A percentile compares a stretch with the other conserved stretches of the same genome.
Conservation (phyloP, 768 basidiomycete species). For the Hericium alpestre region DNA sequence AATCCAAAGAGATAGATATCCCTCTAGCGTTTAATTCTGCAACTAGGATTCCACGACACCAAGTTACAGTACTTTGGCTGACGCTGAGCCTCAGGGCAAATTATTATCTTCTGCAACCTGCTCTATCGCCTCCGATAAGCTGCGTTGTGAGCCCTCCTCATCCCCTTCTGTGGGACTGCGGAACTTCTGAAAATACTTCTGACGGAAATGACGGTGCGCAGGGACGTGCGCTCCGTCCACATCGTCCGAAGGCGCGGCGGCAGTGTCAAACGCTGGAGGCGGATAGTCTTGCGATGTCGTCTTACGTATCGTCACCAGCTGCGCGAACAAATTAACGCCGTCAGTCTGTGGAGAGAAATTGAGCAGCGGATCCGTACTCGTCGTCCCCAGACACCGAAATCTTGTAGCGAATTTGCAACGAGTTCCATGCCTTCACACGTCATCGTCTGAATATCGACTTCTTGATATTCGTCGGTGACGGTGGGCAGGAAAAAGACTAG, state of each 20-base stretch:
- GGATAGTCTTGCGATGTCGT: slow-evolving; percentile 31
- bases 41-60: too few relatives aligned
- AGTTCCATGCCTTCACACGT: slow-evolving; percentile 83
- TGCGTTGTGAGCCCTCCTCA: background rate
- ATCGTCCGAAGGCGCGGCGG: background rate
- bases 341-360: background rate
- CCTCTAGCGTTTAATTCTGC: too few relatives aligned
- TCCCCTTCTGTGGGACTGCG: background rate
- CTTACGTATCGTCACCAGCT: slow-evolving; percentile 92
- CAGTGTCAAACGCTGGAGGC: slow-evolving; percentile 38
- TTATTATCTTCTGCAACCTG: too few relatives aligned
- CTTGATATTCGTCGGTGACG: slow-evolving; percentile 82
- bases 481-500: slow-evolving; percentile 95
- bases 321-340: background rate
- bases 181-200: slow-evolving; percentile 82
- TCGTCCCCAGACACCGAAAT: slow-evolving; percentile 92
- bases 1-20: too few relatives aligned
- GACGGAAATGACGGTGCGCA: slow-evolving; percentile 82
- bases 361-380: slow-evolving; percentile 43
- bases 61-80: too few relatives aligned
- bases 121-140: too few relatives aligned
- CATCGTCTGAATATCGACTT: slow-evolving; percentile 70
- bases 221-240: slow-evolving; percentile 39
- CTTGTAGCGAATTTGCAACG: slow-evolving; percentile 80
- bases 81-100: too few relatives aligned